These are phyloP conservation scores for Mycena belliarum DNA, from an alignment of 768 basidiomycete genomes.

Conservation along the genomic window DNA sequence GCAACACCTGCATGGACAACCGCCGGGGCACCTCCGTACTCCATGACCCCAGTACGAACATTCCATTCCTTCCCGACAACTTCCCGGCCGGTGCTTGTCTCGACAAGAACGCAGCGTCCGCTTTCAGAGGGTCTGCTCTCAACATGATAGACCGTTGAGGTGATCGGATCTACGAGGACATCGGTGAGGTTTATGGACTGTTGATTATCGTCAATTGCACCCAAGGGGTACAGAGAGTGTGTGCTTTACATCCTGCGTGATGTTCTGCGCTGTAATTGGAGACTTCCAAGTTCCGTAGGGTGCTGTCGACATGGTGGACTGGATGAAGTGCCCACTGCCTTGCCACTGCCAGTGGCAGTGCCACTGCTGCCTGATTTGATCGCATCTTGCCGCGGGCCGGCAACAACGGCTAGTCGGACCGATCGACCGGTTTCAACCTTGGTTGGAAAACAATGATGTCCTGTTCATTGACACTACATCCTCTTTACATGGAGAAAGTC, in stretches of 20 bases:
- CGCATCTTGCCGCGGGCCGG: too few species aligned
- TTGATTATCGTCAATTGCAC: neutral
- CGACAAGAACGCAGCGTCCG: slow-evolving; percentile 40
- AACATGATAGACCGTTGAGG: slow-evolving; percentile 42
- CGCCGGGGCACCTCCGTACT: slow-evolving; percentile 71
- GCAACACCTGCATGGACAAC: slow-evolving; percentile 48
- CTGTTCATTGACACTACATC: too few species aligned
- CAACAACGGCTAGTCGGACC: too few species aligned
- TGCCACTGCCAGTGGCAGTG: too few species aligned
- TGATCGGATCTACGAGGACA: slow-evolving; percentile 44
- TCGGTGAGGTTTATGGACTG: slow-evolving; percentile 29
- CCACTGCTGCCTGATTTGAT: too few species aligned
- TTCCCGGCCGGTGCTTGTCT: slow-evolving; percentile 40
- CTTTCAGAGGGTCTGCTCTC: slow-evolving; percentile 50
- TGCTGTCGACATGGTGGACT: slow-evolving; percentile 27
- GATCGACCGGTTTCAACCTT: too few species aligned
- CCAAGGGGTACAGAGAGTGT: neutral
- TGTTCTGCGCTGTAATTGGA: slow-evolving; percentile 48
- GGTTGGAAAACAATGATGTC: too few species aligned
- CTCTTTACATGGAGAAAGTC: too few species aligned
- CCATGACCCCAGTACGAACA: slow-evolving; percentile 60
- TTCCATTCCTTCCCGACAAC: slow-evolving; percentile 55
- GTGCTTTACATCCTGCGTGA: slow-evolving; percentile 42
- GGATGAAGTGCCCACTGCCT: too few species aligned
- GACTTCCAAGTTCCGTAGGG: slow-evolving; percentile 64